Evolutionary conservation across 371 early-diverging fungal species (phyloP), one percentile per base, ranked within the genome.

Genomic region (Nematocida minor): DNA sequence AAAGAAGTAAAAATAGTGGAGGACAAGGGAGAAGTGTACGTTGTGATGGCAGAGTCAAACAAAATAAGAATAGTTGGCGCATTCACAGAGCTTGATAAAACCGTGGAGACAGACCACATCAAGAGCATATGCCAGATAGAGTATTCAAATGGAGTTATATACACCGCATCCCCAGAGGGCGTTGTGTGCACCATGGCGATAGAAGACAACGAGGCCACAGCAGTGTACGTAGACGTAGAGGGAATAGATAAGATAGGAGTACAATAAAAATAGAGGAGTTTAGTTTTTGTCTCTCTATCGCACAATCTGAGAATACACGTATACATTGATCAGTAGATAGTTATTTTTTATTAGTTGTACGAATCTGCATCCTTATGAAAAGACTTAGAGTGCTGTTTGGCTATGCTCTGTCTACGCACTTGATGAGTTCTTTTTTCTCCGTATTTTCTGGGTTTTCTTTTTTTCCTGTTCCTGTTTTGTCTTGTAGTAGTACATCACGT

Each of bases 401-500:
- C n/a, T n/a, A n/a, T n/a, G n/a, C n/a, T n/a, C n/a, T n/a, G n/a
- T n/a, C n/a, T n/a, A n/a, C n/a, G n/a, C n/a, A n/a, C n/a, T n/a
- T n/a, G n/a, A n/a, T n/a, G n/a, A 44, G 11, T 34, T 36, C 22
- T 57, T 47, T 31, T 46, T 47, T 25, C 44, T 63, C 18, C 20
- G 42, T 40, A 47, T 46, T 18, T 66, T 66, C 34, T n/a, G 36
- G 18, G 6, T 25, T 48, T 34, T 42, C 18, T 22, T 40, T 27
- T 25, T 48, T 38, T 46, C 29, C 60, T 57, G 7, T 25, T 46
- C 20, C 22, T 20, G 6, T 31, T 69, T 67, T 18, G 34, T 32
- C 36, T 70, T 46, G n/a, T 54, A 4, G 77, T 74, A 74, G 77
- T 74, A 64, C 34, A 34, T 49, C 41, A 64, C 32, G 53, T 63